Percentiles rank a stretch among this genome's conserved stretches.
These are phyloP conservation scores for Basipetospora chlamydospora DNA, from an alignment of 2,329 filamentous ascomycete species.

Conservation along the genomic window DNA sequence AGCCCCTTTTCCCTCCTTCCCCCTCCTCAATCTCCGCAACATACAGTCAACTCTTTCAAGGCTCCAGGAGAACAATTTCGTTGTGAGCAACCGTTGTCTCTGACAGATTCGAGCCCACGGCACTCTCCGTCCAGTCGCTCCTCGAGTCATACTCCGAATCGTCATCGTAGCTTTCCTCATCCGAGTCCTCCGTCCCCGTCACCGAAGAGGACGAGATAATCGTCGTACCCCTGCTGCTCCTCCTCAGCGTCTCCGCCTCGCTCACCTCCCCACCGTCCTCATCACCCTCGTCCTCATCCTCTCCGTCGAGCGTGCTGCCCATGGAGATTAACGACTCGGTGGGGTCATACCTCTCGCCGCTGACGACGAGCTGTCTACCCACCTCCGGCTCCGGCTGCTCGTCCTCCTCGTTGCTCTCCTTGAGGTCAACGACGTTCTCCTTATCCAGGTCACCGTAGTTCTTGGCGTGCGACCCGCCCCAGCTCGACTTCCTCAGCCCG, in stretches of 20 bases:
- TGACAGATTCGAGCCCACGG: conserved; percentile 15
- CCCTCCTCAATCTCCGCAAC: no score
- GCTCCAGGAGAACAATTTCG: conserved; percentile 8
- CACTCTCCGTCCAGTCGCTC: conserved; percentile 36
- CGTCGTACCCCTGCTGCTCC: conserved; percentile 33
- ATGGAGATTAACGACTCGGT: conserved; percentile 5
- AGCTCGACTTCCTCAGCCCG: conserved; percentile 51
- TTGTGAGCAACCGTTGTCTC: conserved; percentile 11
- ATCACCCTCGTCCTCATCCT: conserved; percentile 10
- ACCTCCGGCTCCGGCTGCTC: conserved; percentile 2
- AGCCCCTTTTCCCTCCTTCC: conserved; percentile 19
- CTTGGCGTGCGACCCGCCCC: conserved; percentile 40
- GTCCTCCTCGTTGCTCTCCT: conserved; percentile 27
- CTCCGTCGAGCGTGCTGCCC: conserved; percentile 6
- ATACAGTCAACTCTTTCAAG: no score
- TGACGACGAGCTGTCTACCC: conserved; percentile 1
- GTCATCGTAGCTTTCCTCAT: conserved; percentile 20
- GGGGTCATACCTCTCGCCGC: not conserved
- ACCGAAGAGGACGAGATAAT: conserved; percentile 22
- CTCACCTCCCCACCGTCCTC: conserved; percentile 26
- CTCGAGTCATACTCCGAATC: conserved; percentile 16
- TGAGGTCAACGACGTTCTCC: conserved; percentile 53
- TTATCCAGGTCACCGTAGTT: conserved; percentile 40
- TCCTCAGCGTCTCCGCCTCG: conserved; percentile 35
- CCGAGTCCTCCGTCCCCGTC: conserved; percentile 23